A percentile compares a stretch with the other conserved stretches of the same genome.
These are phyloP conservation scores for Pseudonitzschia delicatissima DNA, from an alignment of 108 stramenopile genomes.

Conservation along the genomic window DNA sequence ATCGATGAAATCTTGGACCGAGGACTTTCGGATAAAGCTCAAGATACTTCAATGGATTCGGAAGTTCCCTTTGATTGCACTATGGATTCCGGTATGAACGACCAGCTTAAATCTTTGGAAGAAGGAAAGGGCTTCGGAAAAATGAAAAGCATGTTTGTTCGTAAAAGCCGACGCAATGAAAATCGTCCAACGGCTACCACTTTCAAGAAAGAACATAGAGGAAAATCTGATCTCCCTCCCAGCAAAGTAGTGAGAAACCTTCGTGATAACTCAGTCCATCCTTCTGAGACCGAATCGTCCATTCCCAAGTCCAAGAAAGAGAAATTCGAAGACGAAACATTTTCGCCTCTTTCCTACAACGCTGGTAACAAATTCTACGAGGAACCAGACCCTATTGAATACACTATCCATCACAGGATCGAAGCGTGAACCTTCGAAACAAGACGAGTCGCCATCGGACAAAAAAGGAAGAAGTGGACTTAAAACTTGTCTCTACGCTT, in stretches of 20 bases:
- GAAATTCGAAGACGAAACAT: constrained; percentile 2
- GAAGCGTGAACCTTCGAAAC: not conserved
- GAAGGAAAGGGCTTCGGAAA: not conserved
- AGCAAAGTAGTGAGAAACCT: not conserved
- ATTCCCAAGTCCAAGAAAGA: constrained; percentile 1
- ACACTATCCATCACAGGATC: no score
- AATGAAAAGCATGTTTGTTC: not conserved
- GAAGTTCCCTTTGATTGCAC: constrained; percentile 10
- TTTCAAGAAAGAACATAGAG: not conserved
- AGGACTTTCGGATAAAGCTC: not conserved
- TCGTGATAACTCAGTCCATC: not conserved
- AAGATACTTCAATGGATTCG: not conserved
- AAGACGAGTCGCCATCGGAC: not conserved
- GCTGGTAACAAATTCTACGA: not conserved
- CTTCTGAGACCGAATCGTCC: not conserved
- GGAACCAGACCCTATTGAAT: not conserved
- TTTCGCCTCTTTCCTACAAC: not conserved
- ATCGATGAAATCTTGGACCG: constrained; percentile 2
- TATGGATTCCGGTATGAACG: not conserved
- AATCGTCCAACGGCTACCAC: no score
- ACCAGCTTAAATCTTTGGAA: not conserved
- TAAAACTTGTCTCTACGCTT: not conserved
- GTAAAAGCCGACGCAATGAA: not conserved
- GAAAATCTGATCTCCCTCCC: not conserved
- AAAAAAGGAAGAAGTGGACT: not conserved